These are phyloP conservation scores for Fraxinus excelsior DNA, from an alignment of 257 asterid species.

Conservation along the genomic window DNA sequence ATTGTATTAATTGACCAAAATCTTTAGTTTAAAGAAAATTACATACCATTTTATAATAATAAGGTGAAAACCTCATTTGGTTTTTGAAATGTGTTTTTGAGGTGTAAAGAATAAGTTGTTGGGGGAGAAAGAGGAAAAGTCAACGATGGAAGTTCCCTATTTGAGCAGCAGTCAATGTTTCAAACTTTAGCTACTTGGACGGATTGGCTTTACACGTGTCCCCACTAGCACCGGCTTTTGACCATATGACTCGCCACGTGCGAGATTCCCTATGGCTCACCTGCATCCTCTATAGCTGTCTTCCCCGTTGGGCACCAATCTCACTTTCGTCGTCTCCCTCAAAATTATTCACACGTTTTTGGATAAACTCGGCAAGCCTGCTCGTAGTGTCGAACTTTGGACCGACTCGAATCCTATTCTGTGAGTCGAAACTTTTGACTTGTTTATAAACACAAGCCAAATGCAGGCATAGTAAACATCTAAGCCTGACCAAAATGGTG, in stretches of 20 bases:
- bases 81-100: background rate
- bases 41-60: background rate
- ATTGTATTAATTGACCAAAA: background rate
- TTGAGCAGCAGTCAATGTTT: slow-evolving; percentile 36
- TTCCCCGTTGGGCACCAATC: slow-evolving; percentile 4
- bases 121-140: slow-evolving; percentile 22
- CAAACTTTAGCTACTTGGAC: slow-evolving; percentile 24
- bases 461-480: background rate
- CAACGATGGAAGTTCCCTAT: slow-evolving; percentile 35
- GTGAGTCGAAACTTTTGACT: background rate
- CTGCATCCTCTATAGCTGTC: slow-evolving; percentile 28
- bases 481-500: background rate
- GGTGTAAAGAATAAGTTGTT: background rate
- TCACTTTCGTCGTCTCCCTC: slow-evolving; percentile 20
- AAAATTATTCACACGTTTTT: background rate
- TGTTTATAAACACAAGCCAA: too few relatives aligned
- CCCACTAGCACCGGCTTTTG: slow-evolving; percentile 82
- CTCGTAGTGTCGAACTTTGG: background rate
- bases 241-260: slow-evolving; percentile 69
- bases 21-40: background rate
- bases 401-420: background rate
- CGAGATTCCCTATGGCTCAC: slow-evolving; percentile 38
- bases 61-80: background rate
- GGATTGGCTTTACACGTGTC: slow-evolving; percentile 53
- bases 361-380: too few relatives aligned